These are phyloP conservation scores for Closterium sp. DNA, from an alignment of 139 green algal genomes.

Conservation along the genomic window DNA sequence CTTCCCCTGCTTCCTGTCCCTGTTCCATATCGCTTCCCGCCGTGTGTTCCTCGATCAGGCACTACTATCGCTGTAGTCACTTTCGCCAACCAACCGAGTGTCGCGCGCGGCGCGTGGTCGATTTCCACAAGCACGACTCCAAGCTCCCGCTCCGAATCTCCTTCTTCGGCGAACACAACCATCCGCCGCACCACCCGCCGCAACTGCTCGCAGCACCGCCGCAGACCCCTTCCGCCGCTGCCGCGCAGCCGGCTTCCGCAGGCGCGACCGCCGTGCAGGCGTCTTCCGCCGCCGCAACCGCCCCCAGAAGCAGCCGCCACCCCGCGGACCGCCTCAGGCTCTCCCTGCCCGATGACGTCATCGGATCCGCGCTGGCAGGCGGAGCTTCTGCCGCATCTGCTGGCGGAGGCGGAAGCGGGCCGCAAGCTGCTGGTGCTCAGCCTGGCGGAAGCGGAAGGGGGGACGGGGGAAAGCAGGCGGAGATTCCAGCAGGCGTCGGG, in stretches of 20 bases:
- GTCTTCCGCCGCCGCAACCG: neutral
- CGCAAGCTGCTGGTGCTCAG: neutral
- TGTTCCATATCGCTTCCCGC: neutral
- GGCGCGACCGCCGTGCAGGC: neutral
- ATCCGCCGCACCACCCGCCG: neutral
- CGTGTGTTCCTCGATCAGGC: neutral
- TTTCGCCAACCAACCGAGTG: neutral
- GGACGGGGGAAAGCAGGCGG: neutral
- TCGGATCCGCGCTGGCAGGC: neutral
- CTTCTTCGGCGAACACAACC: neutral
- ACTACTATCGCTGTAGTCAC: neutral
- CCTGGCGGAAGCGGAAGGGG: neutral
- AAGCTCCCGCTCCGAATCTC: neutral
- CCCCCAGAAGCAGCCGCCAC: neutral
- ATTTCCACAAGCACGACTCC: neutral
- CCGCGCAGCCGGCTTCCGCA: neutral
- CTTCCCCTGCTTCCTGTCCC: neutral
- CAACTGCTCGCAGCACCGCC: neutral
- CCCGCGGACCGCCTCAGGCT: neutral
- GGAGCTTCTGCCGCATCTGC: neutral
- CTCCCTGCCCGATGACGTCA: neutral
- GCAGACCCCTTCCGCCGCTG: neutral
- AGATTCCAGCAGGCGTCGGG: neutral
- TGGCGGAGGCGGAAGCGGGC: neutral
- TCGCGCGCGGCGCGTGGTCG: neutral